A percentile compares a stretch with the other conserved stretches of the same genome.
phyloP scores from a whole-genome alignment of 2,329 filamentous ascomycete species.

The Neofusicoccum laricinum region DNA sequence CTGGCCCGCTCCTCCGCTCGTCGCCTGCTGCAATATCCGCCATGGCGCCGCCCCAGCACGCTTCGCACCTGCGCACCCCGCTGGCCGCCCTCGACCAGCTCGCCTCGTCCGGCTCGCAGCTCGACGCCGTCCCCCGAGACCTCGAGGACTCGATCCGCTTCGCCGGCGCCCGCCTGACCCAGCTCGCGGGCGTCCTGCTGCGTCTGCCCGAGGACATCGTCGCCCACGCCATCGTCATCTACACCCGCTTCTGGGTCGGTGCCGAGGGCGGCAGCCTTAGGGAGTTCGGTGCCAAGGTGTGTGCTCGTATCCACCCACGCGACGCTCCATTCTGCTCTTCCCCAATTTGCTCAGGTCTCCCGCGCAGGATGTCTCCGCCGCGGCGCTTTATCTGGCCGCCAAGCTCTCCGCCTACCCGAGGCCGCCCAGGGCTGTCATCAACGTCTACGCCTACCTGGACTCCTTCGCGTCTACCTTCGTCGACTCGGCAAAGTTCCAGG shows the following conservation, averaged over 20 bases:
- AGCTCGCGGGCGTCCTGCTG: constrained; percentile 76
- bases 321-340: background rate
- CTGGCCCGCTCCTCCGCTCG: background rate
- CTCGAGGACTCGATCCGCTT: constrained; percentile 71
- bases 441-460: constrained; percentile 79
- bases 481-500: constrained; percentile 34
- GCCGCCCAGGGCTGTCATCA: constrained; percentile 75
- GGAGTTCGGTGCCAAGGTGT: constrained; percentile 57
- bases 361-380: constrained; percentile 75
- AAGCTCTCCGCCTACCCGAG: constrained; percentile 78
- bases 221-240: constrained; percentile 77
- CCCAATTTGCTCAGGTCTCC: constrained; percentile 18
- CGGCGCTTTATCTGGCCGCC: constrained; percentile 73
- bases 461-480: constrained; percentile 60
- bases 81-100: constrained; percentile 72
- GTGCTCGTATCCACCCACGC: constrained; percentile 26
- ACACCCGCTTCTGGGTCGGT: constrained; percentile 77
- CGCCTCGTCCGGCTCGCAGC: constrained; percentile 53
- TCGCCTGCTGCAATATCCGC: background rate
- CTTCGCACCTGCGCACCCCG: constrained; percentile 53
- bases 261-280: constrained; percentile 48
- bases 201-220: constrained; percentile 82
- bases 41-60: constrained; percentile 13
- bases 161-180: constrained; percentile 69
- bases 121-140: constrained; percentile 60